Percentiles rank a stretch among this genome's conserved stretches.
Conservation (phyloP, 164 flowering plant species). For the Dillenia turbinata region DNA sequence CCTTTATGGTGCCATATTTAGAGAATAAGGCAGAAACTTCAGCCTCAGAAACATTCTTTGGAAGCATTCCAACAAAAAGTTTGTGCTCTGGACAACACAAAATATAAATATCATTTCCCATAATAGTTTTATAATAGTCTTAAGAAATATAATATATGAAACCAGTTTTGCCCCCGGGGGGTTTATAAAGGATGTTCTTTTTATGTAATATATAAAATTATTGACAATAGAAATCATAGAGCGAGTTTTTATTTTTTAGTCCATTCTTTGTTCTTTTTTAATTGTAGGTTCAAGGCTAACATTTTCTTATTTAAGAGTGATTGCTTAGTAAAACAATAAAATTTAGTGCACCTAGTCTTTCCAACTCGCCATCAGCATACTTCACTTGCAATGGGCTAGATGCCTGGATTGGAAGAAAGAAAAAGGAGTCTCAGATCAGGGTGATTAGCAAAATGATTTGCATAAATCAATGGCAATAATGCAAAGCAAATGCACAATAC, state of each 20-base stretch:
- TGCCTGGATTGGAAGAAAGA: constrained; percentile 53
- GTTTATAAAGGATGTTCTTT: too few species aligned
- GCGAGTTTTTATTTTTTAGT: too few species aligned
- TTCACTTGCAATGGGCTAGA: constrained; percentile 99
- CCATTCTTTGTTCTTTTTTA: too few species aligned
- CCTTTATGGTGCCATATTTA: constrained; percentile 76
- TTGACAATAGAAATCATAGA: too few species aligned
- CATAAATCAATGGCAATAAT: neutral
- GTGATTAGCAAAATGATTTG: too few species aligned
- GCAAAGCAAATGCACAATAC: neutral
- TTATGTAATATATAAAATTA: too few species aligned
- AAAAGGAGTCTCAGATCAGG: constrained; percentile 4
- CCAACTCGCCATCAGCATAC: constrained; percentile 99
- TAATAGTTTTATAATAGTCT: too few species aligned
- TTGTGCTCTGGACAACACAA: constrained; percentile 66
- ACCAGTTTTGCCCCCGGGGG: too few species aligned
- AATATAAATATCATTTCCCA: neutral
- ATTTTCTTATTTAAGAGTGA: too few species aligned
- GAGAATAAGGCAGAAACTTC: constrained; percentile 82
- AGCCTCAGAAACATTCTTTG: constrained; percentile 84
- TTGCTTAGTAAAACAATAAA: too few species aligned
- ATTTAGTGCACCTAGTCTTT: constrained; percentile 70
- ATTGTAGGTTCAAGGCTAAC: too few species aligned
- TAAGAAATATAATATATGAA: constrained; percentile 2
- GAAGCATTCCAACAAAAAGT: constrained; percentile 98